Base-by-base conservation (phyloP, 345 rosid species). In the Salix exigua region DNA sequence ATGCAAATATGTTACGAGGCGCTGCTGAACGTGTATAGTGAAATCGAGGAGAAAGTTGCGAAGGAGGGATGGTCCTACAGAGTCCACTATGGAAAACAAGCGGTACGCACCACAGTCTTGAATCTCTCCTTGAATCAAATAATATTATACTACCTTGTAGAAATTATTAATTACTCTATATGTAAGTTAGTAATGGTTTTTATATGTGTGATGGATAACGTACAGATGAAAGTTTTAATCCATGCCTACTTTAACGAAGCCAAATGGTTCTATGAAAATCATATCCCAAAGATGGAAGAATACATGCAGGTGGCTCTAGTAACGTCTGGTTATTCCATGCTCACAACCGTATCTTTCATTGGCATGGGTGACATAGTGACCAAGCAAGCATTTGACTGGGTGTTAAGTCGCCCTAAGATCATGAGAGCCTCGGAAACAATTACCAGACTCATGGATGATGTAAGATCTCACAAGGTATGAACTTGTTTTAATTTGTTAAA, bases 371-470 rank as follows among this genome's bases (percentile, higher is more conserved):
- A 69, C 12, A 75, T 33, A n/a, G 68, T 33, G 18, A 73, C 72
- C 8, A 55, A 76, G 9, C 80, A 80, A 19, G 74, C 65, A 12
- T 81, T 79, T 28, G 62, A 83, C 6, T 83, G 86, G 86, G n/a
- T 64, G 0, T 14, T 40, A 7, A 33, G 1, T 11, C 48, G 66
- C 18, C 82, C 81, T 1, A 84, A 76, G 48, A 76, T 73, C 2
- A 16, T 83, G 4, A 71, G 12, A 46, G 83, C 84, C 44, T 40
- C 80, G 14, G 6, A 68, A 26, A 26, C 40, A 12, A 65, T 79
- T 8, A 23, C 75, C 31, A 73, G 88, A 42, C 82, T 83, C 67
- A 67, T 83, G 82, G 76, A 81, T 69, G 88, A 83, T 7, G 38
- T 86, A 12, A 73, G 30, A 1, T 70, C 76, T 23, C 74, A 75